phyloP scores from a whole-genome alignment of 768 basidiomycete species.

The Imleria badia region DNA sequence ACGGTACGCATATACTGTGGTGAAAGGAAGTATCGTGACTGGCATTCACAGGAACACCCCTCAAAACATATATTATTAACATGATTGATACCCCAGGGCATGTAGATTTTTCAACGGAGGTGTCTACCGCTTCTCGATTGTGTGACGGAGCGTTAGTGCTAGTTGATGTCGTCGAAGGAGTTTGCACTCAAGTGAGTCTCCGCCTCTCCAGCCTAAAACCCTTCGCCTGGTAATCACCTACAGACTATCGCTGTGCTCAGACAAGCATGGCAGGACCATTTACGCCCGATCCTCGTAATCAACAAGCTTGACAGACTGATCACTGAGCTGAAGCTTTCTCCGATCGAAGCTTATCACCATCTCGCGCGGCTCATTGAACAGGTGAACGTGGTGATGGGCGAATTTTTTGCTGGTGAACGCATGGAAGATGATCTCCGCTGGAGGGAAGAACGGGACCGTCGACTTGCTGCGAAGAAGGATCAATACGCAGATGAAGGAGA shows the following conservation, averaged over 20 bases:
- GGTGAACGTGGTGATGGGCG: slow-evolving; percentile 97
- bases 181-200: slow-evolving; percentile 85
- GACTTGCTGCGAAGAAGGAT: slow-evolving; percentile 76
- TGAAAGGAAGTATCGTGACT: slow-evolving; percentile 29
- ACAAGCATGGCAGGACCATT: slow-evolving; percentile 89
- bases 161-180: slow-evolving; percentile 96
- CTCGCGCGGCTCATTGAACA: slow-evolving; percentile 92
- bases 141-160: slow-evolving; percentile 96
- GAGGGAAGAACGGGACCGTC: slow-evolving; percentile 87
- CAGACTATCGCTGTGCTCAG: slow-evolving; percentile 94
- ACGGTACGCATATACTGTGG: slow-evolving; percentile 48
- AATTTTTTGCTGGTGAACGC: slow-evolving; percentile 90
- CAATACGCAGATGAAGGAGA: slow-evolving; percentile 64
- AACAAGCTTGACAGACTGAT: slow-evolving; percentile 96
- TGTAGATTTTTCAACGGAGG: slow-evolving; percentile 97
- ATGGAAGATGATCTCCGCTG: slow-evolving; percentile 97
- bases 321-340: slow-evolving; percentile 88
- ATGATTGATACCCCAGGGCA: slow-evolving; percentile 99
- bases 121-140: slow-evolving; percentile 88
- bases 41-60: slow-evolving; percentile 48
- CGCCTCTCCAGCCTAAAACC: neutral
- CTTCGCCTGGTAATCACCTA: neutral
- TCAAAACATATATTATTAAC: slow-evolving; percentile 81
- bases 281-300: slow-evolving; percentile 91
- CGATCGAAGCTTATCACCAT: slow-evolving; percentile 92